Base-by-base conservation (phyloP, 2,329 filamentous ascomycete genomes). In the Stagonosporopsis rhizophila region DNA sequence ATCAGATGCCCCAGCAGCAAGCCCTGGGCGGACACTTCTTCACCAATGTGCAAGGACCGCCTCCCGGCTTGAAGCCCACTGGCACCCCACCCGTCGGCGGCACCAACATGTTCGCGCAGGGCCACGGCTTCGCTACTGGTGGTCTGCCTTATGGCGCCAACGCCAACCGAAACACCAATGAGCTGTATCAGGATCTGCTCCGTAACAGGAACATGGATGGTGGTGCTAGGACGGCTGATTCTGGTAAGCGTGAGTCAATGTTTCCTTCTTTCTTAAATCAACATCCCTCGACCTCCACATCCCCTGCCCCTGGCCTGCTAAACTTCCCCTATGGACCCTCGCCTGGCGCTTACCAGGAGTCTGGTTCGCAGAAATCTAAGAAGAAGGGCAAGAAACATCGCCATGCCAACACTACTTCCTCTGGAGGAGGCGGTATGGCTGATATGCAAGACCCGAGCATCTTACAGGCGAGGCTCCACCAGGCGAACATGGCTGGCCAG, bases 351-450 rank as follows among this genome's bases (percentile, higher is more conserved):
- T 92, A 91, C 83, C 90, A 93, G 88, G 92, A 96, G 78, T 88
- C 89, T 82, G 90, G 90, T 82, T 79, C 81, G 77, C 89, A 91
- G 83, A 96, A 96, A 89, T 92, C 96, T 87, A 96, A 96, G 89
- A 97, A 96, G 88, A 96, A 96, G 92, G 92, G 92, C 85, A 97
- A 96, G 88, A 97, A 97, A 92, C 94, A 97, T 86, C 96, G 93
- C 89, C 93, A 97, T 89, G 94, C 92, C 95, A 96, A 97, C 92
- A 97, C 94, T 94, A 96, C 93, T 91, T 98, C 94, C 88, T 96
- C 92, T 88, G 90, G 90, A 85, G 93, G 92, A 87, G 91, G 92
- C 91, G 93, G 91, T 85, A 88, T 97, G 94, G 93, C 96, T 84
- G 93, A 98, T 96, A 92, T 96, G 93, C 92, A 91, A 85, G 93